A percentile compares a stretch with the other conserved stretches of the same genome.
These are phyloP conservation scores for Phaeosphaeria sp. DNA, from an alignment of 2,329 filamentous ascomycete genomes.

Conservation along the genomic window DNA sequence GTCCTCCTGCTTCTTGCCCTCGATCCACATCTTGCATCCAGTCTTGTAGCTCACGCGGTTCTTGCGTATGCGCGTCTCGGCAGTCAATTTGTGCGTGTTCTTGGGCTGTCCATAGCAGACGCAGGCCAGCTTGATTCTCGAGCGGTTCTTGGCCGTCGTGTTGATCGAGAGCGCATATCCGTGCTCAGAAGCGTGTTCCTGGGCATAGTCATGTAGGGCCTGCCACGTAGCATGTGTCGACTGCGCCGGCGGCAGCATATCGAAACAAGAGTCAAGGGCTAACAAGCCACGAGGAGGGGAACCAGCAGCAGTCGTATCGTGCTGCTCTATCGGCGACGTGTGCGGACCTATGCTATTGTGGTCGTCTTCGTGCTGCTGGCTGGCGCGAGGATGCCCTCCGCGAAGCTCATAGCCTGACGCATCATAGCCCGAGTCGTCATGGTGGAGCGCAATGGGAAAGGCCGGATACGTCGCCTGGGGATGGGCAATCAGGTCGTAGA, in stretches of 20 bases:
- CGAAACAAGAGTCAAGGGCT: conserved; percentile 17
- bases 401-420: conserved; percentile 21
- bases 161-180: conserved; percentile 46
- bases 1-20: conserved; percentile 40
- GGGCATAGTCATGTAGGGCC: conserved; percentile 39
- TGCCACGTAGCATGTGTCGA: conserved; percentile 37
- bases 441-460: conserved; percentile 24
- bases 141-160: conserved; percentile 45
- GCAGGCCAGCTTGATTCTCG: conserved; percentile 45
- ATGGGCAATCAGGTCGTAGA: conserved; percentile 3
- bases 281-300: neutral
- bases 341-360: neutral
- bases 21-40: conserved; percentile 46
- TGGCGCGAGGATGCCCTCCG: neutral
- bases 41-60: conserved; percentile 44
- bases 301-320: neutral
- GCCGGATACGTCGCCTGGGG: conserved; percentile 18
- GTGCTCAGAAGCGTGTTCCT: conserved; percentile 40
- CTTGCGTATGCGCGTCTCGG: conserved; percentile 43
- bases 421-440: conserved; percentile 21
- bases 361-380: conserved; percentile 2
- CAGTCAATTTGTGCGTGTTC: conserved; percentile 45
- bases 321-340: neutral
- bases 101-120: conserved; percentile 45
- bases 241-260: conserved; percentile 38